Evolutionary conservation across 192 early-diverging fungal species (phyloP).

Genomic region (Coemansia sp.): DNA sequence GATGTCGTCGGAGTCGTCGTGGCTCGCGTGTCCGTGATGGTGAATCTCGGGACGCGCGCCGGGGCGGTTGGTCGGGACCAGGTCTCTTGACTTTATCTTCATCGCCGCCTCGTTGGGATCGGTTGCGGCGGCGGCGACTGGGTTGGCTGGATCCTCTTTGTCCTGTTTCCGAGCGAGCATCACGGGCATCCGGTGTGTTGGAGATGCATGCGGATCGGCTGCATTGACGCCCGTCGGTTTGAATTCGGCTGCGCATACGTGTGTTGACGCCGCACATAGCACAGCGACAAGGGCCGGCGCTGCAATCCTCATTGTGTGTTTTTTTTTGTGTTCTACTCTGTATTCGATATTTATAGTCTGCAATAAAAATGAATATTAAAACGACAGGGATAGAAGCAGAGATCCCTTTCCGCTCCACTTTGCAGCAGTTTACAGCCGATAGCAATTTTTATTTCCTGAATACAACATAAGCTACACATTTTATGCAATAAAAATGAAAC

Average conservation of each 20-base stretch:
- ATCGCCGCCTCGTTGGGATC: slow-evolving; percentile 49
- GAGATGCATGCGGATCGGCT: background rate
- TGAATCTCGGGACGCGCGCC: slow-evolving; percentile 13
- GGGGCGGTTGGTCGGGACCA: slow-evolving; percentile 41
- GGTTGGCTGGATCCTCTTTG: slow-evolving; percentile 39
- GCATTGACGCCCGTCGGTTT: background rate
- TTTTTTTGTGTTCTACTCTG: too few relatives aligned
- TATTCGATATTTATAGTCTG: background rate
- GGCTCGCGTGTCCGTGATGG: slow-evolving; percentile 10
- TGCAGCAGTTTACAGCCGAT: too few relatives aligned
- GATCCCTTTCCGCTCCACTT: too few relatives aligned
- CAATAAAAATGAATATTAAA: background rate
- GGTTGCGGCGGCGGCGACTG: slow-evolving; percentile 47
- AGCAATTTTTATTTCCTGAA: background rate
- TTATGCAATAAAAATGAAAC: background rate
- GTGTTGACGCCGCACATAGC: slow-evolving; percentile 3
- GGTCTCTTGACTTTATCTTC: slow-evolving; percentile 41
- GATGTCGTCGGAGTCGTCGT: slow-evolving; percentile 11
- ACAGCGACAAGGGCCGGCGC: background rate
- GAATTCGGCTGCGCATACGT: background rate
- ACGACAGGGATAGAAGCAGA: background rate
- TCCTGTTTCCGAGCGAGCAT: slow-evolving; percentile 26
- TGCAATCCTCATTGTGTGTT: slow-evolving; percentile 11
- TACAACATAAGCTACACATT: background rate
- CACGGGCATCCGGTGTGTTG: slow-evolving; percentile 2